Evolutionary conservation across 345 rosid genomes (phyloP), one percentile per base, ranked within the genome.

Genomic region (Dipteronia dyeriana): DNA sequence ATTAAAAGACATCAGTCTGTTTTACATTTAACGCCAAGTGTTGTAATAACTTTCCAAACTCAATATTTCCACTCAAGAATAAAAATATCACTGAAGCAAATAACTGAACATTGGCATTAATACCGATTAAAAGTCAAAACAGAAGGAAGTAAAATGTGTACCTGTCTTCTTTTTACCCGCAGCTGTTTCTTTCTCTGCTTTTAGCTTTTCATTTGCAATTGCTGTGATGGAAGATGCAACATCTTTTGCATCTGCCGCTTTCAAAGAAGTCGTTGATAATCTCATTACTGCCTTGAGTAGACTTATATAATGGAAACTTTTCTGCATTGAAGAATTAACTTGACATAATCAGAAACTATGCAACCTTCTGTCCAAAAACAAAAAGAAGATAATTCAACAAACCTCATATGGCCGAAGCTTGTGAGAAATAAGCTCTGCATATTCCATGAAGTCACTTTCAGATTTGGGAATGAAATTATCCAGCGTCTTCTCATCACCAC

Each of bases 381-480:
- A 34, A 25, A 9, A 41, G 25, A 70, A 67, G 25, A 74, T 25
- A 31, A 71, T 75, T 53, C 34, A 74, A 12, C 69, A 43, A 66
- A 94, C 99, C 97, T 97, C 98, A 76, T 81, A 86, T 12, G 92
- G 77, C 68, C 80, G 88, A 79, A 97, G 93, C 82, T 80, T 91
- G 75, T 87, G 82, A 77, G 98, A 85, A 84, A 97, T 78, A 70
- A 97, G 83, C 80, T 97, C 98, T 26, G 99, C 97, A 85, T 92
- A 97, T 82, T 94, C 99, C 81, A 53, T 1, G 75, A 94, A 97
- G 79, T 97, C 99, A 72, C 89, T 85, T 87, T 97, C 98, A 29
- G 99, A 89, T 85, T 97, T 92, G 19, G 98, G 99, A 81, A 97
- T 92, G 80, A 94, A 94, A 78, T 70, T 83, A 68, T 94, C 93